A percentile compares a stretch with the other conserved stretches of the same genome.
phyloP scores from a whole-genome alignment of 2,329 filamentous ascomycete species.

The Paraphoma chrysanthemicola region DNA sequence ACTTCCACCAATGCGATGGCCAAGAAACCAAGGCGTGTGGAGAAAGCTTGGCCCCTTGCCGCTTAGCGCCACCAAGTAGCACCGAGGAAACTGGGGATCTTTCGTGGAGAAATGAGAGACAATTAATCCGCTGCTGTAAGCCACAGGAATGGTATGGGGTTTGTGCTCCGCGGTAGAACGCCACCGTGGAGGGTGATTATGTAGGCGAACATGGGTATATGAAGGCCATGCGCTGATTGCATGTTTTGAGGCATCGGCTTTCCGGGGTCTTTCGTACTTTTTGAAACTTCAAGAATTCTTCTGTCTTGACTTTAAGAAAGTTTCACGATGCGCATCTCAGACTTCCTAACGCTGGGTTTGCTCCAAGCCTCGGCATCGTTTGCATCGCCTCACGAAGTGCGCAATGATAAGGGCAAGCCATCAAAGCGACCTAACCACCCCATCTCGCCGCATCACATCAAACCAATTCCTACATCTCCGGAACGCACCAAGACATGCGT shows the following conservation, averaged over 20 bases:
- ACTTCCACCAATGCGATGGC: constrained; percentile 33
- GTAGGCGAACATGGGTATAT: constrained; percentile 22
- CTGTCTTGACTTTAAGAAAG: background rate
- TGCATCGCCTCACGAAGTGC: constrained; percentile 24
- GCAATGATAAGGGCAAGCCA: constrained; percentile 8
- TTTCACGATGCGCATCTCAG: constrained; percentile 35
- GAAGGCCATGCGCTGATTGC: constrained; percentile 6
- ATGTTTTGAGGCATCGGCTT: background rate
- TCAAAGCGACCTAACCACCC: constrained; percentile 43
- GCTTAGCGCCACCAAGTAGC: constrained; percentile 24
- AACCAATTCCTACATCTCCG: constrained; percentile 43
- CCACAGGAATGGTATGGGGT: no score
- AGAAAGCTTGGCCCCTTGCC: constrained; percentile 20
- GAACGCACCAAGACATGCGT: constrained; percentile 47
- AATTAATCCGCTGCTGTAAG: constrained; percentile 22
- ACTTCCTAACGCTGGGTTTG: constrained; percentile 28
- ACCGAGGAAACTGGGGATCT: constrained; percentile 13
- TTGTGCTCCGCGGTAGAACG: no score
- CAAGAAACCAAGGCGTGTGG: constrained; percentile 10
- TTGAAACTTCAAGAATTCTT: no score
- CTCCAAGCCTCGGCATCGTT: constrained; percentile 33
- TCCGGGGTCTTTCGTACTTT: no score
- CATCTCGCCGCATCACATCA: constrained; percentile 44
- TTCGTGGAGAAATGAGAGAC: constrained; percentile 14
- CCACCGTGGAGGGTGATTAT: constrained; percentile 1